Conservation (phyloP, 345 rosid genomes). For the Acer negundo region DNA sequence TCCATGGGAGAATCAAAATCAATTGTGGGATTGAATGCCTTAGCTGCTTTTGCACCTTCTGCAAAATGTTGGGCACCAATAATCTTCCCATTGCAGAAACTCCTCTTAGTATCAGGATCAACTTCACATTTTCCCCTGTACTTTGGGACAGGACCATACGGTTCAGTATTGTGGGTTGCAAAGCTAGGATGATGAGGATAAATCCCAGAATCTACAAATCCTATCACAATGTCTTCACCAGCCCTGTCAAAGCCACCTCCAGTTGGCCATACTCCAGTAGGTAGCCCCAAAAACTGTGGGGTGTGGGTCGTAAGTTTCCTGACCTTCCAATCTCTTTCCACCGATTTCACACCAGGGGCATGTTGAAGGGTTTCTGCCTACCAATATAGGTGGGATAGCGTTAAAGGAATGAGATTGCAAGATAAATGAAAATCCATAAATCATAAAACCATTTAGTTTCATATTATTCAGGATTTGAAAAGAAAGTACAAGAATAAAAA, state of each 20-base stretch:
- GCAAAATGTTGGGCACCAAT: conserved; percentile 99
- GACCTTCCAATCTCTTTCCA: conserved; percentile 96
- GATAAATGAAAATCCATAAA: conserved; percentile 15
- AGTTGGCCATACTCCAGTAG: conserved; percentile 98
- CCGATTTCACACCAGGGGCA: conserved; percentile 81
- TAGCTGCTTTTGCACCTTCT: conserved; percentile 92
- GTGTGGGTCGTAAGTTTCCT: conserved; percentile 94
- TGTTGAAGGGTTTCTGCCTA: conserved; percentile 88
- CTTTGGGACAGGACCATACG: conserved; percentile 81
- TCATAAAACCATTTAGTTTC: background rate
- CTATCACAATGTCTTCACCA: conserved; percentile 93
- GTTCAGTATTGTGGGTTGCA: conserved; percentile 59
- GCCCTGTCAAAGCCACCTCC: conserved; percentile 97
- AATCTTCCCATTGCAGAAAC: conserved; percentile 92
- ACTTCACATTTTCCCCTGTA: conserved; percentile 94
- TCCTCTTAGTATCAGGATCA: conserved; percentile 65
- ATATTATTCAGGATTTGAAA: background rate
- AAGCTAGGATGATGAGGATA: conserved; percentile 94
- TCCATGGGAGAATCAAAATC: conserved; percentile 98
- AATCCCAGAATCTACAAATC: conserved; percentile 95
- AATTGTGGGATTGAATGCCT: conserved; percentile 77
- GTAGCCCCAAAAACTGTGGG: conserved; percentile 95
- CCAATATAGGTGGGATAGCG: conserved; percentile 54
- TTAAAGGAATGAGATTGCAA: conserved; percentile 31
- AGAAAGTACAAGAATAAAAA: conserved; percentile 7